Evolutionary conservation across 1,139 yeast species (phyloP), one percentile per base, ranked within the genome.

Genomic region (Yamadazyma atmosphaerica): DNA sequence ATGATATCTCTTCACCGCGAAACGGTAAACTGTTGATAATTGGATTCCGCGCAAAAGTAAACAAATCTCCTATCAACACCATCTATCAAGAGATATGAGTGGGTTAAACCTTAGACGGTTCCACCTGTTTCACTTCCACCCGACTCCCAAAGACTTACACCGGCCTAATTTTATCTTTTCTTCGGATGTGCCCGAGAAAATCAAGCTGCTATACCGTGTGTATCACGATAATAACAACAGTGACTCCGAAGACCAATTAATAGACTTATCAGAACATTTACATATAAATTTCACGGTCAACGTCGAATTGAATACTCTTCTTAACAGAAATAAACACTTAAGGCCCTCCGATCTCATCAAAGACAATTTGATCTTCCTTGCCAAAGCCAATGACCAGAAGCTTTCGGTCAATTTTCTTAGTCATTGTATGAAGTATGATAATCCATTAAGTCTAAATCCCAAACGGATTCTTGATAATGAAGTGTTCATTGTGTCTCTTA

Each of bases 111-210:
- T 49, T 27, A 46, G 40, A 27, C 35, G 49, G 36, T 46, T 44
- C 34, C 51, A 47, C 19, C 45, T 51, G 31, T 45, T 46, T 30
- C 52, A 44, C 30, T 45, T 40, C 34, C 41, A 37, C n/a, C 43
- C 44, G 13, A 46, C 39, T 25, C 32, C 43, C 26, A 47, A 44
- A 29, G 72, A 68, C 49, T 52, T 58, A 4, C 52, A 60, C 37
- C 63, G 61, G 43, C 77, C 77, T 28, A 69, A 68, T 47, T 65
- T 69, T 41, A 51, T 71, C 21, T 66, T 65, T 42, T 60, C 70
- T 5, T 67, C 73, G 10, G 68, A 70, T 42, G 60, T 71, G 8
- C 55, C 60, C 0, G 54, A 52, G 18, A 55, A 55, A 38, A 49
- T 61, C 4, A 32, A 34, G 4, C 39, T 35, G 9, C 38, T 55